Conservation (phyloP, 1,139 yeast species). For the Candida smagusa region DNA sequence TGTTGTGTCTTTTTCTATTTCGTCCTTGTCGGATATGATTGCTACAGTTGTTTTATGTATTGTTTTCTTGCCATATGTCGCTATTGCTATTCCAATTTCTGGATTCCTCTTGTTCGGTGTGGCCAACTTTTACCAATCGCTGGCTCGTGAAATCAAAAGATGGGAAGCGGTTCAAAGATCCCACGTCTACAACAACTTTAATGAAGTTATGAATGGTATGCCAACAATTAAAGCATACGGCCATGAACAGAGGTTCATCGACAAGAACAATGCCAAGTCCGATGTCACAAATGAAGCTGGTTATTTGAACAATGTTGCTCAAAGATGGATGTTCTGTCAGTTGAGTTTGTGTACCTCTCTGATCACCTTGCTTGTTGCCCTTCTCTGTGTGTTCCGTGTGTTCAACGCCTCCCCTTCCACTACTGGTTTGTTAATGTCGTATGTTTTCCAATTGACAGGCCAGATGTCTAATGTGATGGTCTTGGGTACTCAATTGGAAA, state of each 20-base stretch:
- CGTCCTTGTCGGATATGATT: constrained; percentile 50
- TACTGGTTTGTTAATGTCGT: constrained; percentile 68
- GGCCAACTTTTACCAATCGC: constrained; percentile 61
- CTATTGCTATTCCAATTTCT: constrained; percentile 44
- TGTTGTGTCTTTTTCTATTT: constrained; percentile 49
- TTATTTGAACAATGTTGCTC: constrained; percentile 62
- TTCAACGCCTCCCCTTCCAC: constrained; percentile 63
- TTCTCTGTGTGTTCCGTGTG: constrained; percentile 62
- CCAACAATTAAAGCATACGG: constrained; percentile 65
- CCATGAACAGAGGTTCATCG: constrained; percentile 46
- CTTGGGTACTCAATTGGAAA: constrained; percentile 67
- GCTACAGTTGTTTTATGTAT: constrained; percentile 69
- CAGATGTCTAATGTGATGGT: constrained; percentile 47
- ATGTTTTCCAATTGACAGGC: constrained; percentile 50
- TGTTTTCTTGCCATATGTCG: constrained; percentile 63
- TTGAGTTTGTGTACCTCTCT: constrained; percentile 41
- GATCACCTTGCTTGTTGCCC: constrained; percentile 46
- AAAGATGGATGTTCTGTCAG: constrained; percentile 74
- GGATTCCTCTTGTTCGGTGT: constrained; percentile 31
- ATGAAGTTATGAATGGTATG: constrained; percentile 72
- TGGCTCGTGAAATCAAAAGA: constrained; percentile 75
- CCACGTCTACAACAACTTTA: constrained; percentile 71
- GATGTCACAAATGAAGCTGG: constrained; percentile 73
- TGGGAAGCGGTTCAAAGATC: constrained; percentile 78
- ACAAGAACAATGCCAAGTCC: constrained; percentile 46